phyloP scores from a whole-genome alignment of 495 filamentous ascomycete species.

The Neurospora sp. region DNA sequence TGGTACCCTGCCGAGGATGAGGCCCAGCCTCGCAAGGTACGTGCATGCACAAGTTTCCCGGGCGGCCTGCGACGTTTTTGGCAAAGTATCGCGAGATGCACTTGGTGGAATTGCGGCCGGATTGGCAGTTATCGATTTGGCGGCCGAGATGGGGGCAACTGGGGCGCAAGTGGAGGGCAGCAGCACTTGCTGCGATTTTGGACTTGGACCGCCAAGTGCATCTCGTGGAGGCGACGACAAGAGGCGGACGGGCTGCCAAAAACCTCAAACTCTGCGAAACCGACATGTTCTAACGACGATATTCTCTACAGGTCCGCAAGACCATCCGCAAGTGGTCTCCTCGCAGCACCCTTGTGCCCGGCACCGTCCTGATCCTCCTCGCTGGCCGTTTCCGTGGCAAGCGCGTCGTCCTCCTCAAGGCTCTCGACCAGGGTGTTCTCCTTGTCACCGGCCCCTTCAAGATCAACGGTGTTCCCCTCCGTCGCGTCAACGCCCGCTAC shows the following conservation, averaged over 20 bases:
- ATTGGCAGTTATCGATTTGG: not conserved
- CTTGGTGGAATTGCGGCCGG: conserved; percentile 8
- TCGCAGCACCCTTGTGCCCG: conserved; percentile 79
- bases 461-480: conserved; percentile 98
- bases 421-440: conserved; percentile 90
- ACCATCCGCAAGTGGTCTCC: conserved; percentile 72
- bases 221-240: not conserved
- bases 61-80: conserved; percentile 1
- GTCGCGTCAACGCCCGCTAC: conserved; percentile 96
- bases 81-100: conserved; percentile 3
- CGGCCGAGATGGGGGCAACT: conserved; percentile 2
- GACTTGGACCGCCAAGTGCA: not conserved
- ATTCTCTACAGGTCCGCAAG: conserved; percentile 73
- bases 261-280: not conserved
- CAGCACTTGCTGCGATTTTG: not conserved
- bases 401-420: conserved; percentile 97
- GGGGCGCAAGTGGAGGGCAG: not conserved
- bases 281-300: conserved; percentile 17
- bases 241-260: not conserved
- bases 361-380: conserved; percentile 93
- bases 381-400: conserved; percentile 99
- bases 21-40: conserved; percentile 82
- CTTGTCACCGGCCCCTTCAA: conserved; percentile 99
- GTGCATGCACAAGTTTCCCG: conserved; percentile 26
- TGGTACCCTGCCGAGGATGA: conserved; percentile 99